A percentile compares a stretch with the other conserved stretches of the same genome.
phyloP scores from a whole-genome alignment of 2,329 filamentous ascomycete species.

The Hypoxylon sp. region DNA sequence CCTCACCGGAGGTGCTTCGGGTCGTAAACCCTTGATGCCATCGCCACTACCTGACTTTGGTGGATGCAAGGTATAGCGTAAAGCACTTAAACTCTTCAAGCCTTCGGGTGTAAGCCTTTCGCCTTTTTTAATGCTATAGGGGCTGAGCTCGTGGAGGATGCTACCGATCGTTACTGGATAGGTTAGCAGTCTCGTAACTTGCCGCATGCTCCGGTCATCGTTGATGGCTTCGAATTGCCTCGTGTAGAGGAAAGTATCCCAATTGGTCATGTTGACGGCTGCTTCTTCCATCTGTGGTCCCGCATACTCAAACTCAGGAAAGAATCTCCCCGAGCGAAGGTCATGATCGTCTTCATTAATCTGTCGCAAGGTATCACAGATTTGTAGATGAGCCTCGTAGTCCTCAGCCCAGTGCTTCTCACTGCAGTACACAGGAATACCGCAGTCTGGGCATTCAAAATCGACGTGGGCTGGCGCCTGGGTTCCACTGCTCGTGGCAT shows the following conservation, averaged over 20 bases:
- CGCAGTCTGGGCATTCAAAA: slow-evolving; percentile 97
- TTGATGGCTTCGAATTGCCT: slow-evolving; percentile 92
- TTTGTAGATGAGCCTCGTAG: slow-evolving; percentile 89
- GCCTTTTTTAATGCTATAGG: slow-evolving; percentile 80
- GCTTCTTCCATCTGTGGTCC: slow-evolving; percentile 90
- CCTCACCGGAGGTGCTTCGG: slow-evolving; percentile 86
- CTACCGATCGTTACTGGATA: slow-evolving; percentile 94
- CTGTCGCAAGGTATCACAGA: slow-evolving; percentile 89
- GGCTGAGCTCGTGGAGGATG: slow-evolving; percentile 91
- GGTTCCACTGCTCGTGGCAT: slow-evolving; percentile 62
- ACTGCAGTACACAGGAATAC: slow-evolving; percentile 90
- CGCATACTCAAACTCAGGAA: slow-evolving; percentile 93
- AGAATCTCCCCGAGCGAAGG: slow-evolving; percentile 86
- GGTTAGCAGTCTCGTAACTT: slow-evolving; percentile 90
- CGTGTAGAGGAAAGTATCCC: slow-evolving; percentile 96
- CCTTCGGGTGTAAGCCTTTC: slow-evolving; percentile 86
- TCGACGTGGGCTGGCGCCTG: slow-evolving; percentile 81
- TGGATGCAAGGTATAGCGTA: slow-evolving; percentile 93
- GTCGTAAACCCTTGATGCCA: slow-evolving; percentile 79
- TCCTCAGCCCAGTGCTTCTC: slow-evolving; percentile 96
- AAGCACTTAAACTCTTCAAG: slow-evolving; percentile 89
- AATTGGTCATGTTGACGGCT: slow-evolving; percentile 96
- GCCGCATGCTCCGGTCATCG: slow-evolving; percentile 87
- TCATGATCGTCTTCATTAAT: slow-evolving; percentile 99
- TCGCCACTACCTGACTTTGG: slow-evolving; percentile 78